phyloP scores from a whole-genome alignment of 139 green algal genomes.

The Coccomyxa sp. region DNA sequence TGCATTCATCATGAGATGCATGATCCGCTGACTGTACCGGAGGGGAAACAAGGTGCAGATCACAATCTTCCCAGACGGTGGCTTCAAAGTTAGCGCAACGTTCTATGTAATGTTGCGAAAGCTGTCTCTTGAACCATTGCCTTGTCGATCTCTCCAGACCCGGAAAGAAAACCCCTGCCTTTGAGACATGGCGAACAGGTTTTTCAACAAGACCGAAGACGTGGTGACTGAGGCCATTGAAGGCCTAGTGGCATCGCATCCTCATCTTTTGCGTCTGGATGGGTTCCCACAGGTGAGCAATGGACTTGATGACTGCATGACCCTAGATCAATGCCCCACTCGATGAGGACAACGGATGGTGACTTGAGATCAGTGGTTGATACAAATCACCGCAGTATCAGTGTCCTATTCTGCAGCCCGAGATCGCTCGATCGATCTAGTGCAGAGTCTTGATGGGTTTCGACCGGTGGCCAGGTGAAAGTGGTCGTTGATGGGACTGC shows the following conservation, averaged over 20 bases:
- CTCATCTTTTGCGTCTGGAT: constrained; percentile 37
- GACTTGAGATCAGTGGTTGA: background rate
- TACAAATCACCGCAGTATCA: background rate
- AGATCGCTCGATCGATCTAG: background rate
- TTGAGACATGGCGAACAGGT: background rate
- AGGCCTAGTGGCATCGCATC: constrained; percentile 19
- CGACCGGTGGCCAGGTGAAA: constrained; percentile 29
- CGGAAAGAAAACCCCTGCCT: too few species aligned
- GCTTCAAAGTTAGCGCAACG: too few species aligned
- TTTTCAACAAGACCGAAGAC: constrained; percentile 11
- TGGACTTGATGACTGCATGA: too few species aligned
- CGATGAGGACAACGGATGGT: background rate
- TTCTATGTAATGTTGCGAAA: too few species aligned
- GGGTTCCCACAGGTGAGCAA: constrained; percentile 31
- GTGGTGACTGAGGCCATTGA: constrained; percentile 37
- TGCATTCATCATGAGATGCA: too few species aligned
- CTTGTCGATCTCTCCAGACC: too few species aligned
- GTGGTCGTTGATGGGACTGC: constrained; percentile 30
- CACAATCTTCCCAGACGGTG: too few species aligned
- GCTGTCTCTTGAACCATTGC: too few species aligned
- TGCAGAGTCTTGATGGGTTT: background rate
- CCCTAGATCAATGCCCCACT: too few species aligned
- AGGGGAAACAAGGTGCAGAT: too few species aligned
- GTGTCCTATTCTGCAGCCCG: background rate
- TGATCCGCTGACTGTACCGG: too few species aligned